phyloP scores from a whole-genome alignment of 2,329 filamentous ascomycete species.

The Aspergillus sp. region DNA sequence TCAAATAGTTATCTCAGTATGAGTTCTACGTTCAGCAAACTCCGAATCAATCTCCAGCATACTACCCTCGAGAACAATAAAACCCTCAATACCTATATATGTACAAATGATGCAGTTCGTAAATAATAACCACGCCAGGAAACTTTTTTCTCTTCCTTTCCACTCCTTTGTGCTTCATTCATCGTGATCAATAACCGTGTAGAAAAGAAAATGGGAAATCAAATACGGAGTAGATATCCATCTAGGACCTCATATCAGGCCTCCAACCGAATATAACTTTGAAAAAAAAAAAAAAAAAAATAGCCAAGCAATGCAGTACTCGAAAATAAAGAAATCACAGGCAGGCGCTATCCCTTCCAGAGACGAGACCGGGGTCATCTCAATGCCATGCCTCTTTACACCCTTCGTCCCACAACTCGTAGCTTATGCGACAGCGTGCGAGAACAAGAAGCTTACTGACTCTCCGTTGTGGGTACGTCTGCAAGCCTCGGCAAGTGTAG shows the following conservation, averaged over 20 bases:
- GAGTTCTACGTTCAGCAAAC: too few relatives aligned
- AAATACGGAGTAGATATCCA: background rate
- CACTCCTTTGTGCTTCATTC: background rate
- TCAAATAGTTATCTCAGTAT: too few relatives aligned
- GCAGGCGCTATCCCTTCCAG: too few relatives aligned
- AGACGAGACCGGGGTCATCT: background rate
- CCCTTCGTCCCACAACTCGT: background rate
- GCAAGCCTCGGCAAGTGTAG: constrained; percentile 56
- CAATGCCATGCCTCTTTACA: background rate
- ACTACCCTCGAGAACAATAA: too few relatives aligned
- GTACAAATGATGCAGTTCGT: constrained; percentile 5
- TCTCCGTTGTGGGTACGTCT: constrained; percentile 49
- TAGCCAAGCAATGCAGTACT: constrained; percentile 3
- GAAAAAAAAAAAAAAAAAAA: constrained; percentile 11
- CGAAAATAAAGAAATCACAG: background rate
- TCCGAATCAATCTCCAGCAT: too few relatives aligned
- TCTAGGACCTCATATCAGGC: too few relatives aligned
- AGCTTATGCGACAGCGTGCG: constrained; percentile 38
- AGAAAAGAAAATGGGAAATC: constrained; percentile 8
- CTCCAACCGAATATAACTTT: constrained; percentile 3
- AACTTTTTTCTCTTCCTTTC: constrained; percentile 4
- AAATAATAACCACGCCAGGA: background rate
- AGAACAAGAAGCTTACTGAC: constrained; percentile 49
- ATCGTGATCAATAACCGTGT: background rate
- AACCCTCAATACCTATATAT: constrained; percentile 1